Conservation (phyloP, 805 yeast species). For the Metschnikowia bowlesiae region DNA sequence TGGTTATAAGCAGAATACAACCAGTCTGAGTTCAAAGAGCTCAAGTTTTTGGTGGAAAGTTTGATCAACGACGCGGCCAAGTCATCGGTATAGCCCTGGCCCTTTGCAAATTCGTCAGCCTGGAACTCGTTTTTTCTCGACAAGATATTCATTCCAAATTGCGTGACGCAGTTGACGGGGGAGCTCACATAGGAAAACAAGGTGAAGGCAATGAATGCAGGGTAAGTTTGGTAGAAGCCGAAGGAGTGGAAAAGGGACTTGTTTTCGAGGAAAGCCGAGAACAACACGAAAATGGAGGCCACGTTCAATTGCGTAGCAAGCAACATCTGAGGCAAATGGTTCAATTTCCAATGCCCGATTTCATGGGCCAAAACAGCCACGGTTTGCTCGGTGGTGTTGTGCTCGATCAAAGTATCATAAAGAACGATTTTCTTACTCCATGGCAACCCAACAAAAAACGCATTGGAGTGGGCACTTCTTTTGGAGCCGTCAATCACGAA, state of each 20-base stretch:
- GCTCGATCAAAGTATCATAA: slow-evolving; percentile 83
- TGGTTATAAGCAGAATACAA: slow-evolving; percentile 83
- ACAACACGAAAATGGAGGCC: slow-evolving; percentile 62
- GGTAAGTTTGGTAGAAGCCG: slow-evolving; percentile 64
- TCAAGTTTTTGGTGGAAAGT: slow-evolving; percentile 74
- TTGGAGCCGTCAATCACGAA: slow-evolving; percentile 96
- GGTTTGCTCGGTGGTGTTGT: slow-evolving; percentile 71
- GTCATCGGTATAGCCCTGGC: slow-evolving; percentile 64
- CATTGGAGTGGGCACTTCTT: slow-evolving; percentile 94
- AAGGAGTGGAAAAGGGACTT: slow-evolving; percentile 70
- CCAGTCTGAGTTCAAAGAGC: slow-evolving; percentile 86
- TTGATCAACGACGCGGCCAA: slow-evolving; percentile 70
- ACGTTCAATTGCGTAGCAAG: slow-evolving; percentile 60
- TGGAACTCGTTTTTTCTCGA: slow-evolving; percentile 89
- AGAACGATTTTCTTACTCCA: slow-evolving; percentile 96
- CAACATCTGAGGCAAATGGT: slow-evolving; percentile 79
- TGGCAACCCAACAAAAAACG: slow-evolving; percentile 93
- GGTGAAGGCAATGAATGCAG: slow-evolving; percentile 76
- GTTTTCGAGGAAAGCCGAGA: slow-evolving; percentile 78
- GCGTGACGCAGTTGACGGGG: slow-evolving; percentile 69
- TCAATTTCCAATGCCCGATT: slow-evolving; percentile 95
- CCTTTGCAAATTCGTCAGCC: slow-evolving; percentile 84
- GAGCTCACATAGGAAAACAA: slow-evolving; percentile 73
- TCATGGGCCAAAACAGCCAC: slow-evolving; percentile 98
- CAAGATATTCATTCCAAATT: slow-evolving; percentile 62